phyloP scores from a whole-genome alignment of 1,284 basidiomycete genomes.

The Leccinum pallidistipes region DNA sequence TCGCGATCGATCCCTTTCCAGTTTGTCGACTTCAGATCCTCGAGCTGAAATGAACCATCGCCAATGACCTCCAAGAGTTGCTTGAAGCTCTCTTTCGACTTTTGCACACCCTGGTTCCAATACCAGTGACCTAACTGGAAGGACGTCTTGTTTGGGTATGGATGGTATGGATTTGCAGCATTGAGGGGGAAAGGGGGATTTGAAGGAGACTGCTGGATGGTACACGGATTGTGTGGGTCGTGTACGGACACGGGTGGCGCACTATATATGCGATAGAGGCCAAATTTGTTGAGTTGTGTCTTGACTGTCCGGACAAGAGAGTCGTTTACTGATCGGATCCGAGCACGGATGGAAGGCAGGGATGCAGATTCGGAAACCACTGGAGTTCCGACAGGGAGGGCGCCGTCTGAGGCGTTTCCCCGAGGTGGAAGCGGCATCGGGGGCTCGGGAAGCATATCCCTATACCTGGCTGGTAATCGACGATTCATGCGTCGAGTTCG shows the following conservation, averaged over 20 bases:
- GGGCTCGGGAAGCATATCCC: background rate
- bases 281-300: background rate
- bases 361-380: background rate
- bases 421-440: background rate
- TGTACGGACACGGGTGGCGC: background rate
- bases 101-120: background rate
- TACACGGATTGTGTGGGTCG: background rate
- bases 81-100: background rate
- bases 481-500: background rate
- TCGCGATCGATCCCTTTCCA: background rate
- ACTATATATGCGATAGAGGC: background rate
- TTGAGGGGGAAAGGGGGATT: background rate
- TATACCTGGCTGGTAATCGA: background rate
- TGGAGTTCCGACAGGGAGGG: no score
- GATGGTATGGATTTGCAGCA: background rate
- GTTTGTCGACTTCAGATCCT: background rate
- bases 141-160: background rate
- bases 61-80: background rate
- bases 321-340: background rate
- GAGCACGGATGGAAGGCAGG: background rate
- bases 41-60: background rate
- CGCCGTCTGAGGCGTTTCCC: background rate
- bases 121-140: background rate
- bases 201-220: background rate
- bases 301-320: background rate